Evolutionary conservation across 441 rosid species (phyloP), one percentile per base, ranked within the genome.

Genomic region (Erysimum pusillum): DNA sequence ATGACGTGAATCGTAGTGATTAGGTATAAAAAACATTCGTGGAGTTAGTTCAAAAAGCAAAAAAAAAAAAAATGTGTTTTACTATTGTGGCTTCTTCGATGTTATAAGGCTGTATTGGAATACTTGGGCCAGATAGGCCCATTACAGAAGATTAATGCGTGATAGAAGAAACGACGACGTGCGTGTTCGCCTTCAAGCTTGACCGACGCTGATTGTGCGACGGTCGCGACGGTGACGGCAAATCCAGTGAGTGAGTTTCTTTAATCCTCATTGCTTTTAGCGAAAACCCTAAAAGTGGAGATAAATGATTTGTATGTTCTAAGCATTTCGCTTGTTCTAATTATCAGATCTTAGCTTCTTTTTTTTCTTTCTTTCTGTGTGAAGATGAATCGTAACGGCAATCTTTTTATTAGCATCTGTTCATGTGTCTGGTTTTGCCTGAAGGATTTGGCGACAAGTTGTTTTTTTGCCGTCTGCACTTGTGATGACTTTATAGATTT

Each of bases 181-280:
- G 45, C 62, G 59, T 36, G 67, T 69, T 71, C 15, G 28, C 35
- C 60, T 60, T 71, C 51, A 59, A 22, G 68, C 36, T 62, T 62
- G 66, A 64, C 74, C 73, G 49, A 77, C 41, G 71, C 44, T 57
- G 63, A 31, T 51, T 67, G 73, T 67, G 53, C 73, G 22, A 68
- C 78, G 44, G 52, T 39, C 20, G 69, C 71, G 13, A 44, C 73
- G 67, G 76, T 46, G 68, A 65, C 73, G 41, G 58, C 14, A 10
- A 48, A 5, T 25, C 22, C 57, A 39, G 64, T 65, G 74, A 58
- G 69, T 71, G 25, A 59, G 15, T 49, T 46, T 51, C n/a, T 6
- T 0, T 0, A 0, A 6, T 31, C 1, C 4, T 38, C 35, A 4
- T 9, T 9, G 13, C 63, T 2, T 61, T 41, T 20, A 15, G 20